phyloP scores from a whole-genome alignment of 2,329 filamentous ascomycete genomes.

The Mycocentrospora acerina region DNA sequence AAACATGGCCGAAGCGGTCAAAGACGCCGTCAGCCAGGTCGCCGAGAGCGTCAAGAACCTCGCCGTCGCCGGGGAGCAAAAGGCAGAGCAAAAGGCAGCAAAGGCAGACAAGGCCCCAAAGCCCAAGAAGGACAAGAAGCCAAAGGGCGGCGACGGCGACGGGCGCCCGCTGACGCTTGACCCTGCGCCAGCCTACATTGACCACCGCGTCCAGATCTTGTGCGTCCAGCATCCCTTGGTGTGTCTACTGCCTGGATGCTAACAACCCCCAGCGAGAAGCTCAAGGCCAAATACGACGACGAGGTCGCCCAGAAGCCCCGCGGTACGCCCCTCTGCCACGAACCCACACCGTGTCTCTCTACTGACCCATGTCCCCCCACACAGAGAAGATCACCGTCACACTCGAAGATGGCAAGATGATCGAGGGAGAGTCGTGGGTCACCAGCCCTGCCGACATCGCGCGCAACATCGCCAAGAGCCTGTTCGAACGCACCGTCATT shows the following conservation, averaged over 20 bases:
- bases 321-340: conserved; percentile 25
- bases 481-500: conserved; percentile 83
- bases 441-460: conserved; percentile 81
- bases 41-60: conserved; percentile 63
- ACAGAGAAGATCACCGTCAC: conserved; percentile 70
- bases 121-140: conserved; percentile 52
- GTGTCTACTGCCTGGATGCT: conserved; percentile 3
- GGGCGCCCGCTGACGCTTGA: conserved; percentile 50
- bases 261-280: conserved; percentile 58
- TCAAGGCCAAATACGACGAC: conserved; percentile 81
- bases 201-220: conserved; percentile 82
- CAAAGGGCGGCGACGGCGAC: conserved; percentile 39
- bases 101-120: conserved; percentile 40
- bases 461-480: conserved; percentile 79
- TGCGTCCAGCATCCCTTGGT: conserved; percentile 14
- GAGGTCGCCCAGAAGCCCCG: conserved; percentile 71
- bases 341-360: neutral
- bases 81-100: conserved; percentile 26
- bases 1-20: conserved; percentile 52
- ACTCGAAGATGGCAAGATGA: conserved; percentile 69
- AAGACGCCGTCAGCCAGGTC: conserved; percentile 52
- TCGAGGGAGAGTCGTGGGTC: conserved; percentile 81
- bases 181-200: conserved; percentile 71
- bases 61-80: conserved; percentile 47
- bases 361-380: conserved; percentile 15